A percentile compares a stretch with the other conserved stretches of the same genome.
Evolutionary conservation across 1,284 basidiomycete species (phyloP).

Genomic region (Apiotrichum laibachii): DNA sequence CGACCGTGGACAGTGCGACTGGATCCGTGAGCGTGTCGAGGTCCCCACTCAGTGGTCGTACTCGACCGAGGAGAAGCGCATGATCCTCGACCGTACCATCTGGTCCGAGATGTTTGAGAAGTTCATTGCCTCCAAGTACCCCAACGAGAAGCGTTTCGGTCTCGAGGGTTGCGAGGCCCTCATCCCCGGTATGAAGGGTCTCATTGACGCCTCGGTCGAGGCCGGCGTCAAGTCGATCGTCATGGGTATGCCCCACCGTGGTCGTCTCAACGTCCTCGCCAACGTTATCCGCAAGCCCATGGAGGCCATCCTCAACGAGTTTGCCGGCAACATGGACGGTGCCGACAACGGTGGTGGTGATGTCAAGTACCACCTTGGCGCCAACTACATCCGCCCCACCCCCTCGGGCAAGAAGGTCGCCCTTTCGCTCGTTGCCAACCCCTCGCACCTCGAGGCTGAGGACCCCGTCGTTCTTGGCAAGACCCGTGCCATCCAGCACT

Average conservation of each 20-base stretch:
- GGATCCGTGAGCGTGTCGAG: constrained; percentile 96
- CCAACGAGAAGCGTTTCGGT: constrained; percentile 99
- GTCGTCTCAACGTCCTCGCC: constrained; percentile 93
- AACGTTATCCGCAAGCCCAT: constrained; percentile 99
- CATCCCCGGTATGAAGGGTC: constrained; percentile 98
- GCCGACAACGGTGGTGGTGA: constrained; percentile 87
- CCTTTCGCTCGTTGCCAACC: constrained; percentile 96
- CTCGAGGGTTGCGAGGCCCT: constrained; percentile 97
- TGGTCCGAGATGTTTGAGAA: constrained; percentile 99
- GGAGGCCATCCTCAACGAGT: constrained; percentile 98
- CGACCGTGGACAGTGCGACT: constrained; percentile 98
- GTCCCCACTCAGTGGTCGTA: constrained; percentile 98
- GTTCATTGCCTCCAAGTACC: constrained; percentile 97
- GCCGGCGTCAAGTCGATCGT: constrained; percentile 93
- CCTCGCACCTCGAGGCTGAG: constrained; percentile 81
- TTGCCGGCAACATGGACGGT: constrained; percentile 64
- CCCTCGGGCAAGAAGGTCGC: constrained; percentile 98
- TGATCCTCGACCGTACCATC: constrained; percentile 97
- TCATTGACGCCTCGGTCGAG: constrained; percentile 97
- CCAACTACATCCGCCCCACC: constrained; percentile 97
- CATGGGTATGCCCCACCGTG: constrained; percentile 99
- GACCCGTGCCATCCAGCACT: constrained; percentile 93
- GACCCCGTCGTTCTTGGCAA: constrained; percentile 98
- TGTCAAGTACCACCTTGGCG: constrained; percentile 98
- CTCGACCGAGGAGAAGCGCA: constrained; percentile 94